Percentiles rank a stretch among this genome's conserved stretches.
These are phyloP conservation scores for Nemania serpens DNA, from an alignment of 2,329 filamentous ascomycete genomes.

Conservation along the genomic window DNA sequence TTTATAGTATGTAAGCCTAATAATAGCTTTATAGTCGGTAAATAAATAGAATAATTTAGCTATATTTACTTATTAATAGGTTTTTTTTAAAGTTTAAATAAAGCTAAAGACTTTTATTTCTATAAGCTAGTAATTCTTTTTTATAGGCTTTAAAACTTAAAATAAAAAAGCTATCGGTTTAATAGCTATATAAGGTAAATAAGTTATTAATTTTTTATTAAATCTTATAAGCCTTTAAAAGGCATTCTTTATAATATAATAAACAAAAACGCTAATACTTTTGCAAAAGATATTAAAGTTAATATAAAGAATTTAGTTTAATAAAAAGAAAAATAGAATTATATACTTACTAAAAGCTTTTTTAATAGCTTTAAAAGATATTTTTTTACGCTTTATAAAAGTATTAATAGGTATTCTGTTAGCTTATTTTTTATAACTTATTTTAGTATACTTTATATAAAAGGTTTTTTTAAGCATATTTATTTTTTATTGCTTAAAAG, in stretches of 20 bases:
- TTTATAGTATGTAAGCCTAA: slow-evolving; percentile 7
- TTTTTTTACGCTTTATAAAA: background rate
- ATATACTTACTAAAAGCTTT: background rate
- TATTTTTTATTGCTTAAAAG: too few species aligned
- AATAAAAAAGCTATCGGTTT: background rate
- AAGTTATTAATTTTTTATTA: slow-evolving; percentile 9
- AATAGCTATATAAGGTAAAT: too few species aligned
- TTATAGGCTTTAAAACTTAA: background rate
- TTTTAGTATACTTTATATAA: slow-evolving; percentile 1
- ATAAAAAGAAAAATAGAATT: slow-evolving; percentile 3
- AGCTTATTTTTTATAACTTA: background rate
- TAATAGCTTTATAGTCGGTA: slow-evolving; percentile 12
- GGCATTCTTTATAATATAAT: slow-evolving; percentile 7
- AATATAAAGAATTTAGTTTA: background rate
- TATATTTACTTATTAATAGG: too few species aligned
- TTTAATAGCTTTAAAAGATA: slow-evolving; percentile 12
- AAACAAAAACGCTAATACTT: slow-evolving; percentile 8
- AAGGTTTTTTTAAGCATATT: too few species aligned
- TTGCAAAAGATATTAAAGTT: slow-evolving; percentile 12
- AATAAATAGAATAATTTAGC: slow-evolving; percentile 2
- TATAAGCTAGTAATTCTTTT: slow-evolving; percentile 11
- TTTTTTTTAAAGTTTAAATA: too few species aligned
- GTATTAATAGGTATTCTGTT: background rate
- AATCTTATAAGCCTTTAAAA: background rate
- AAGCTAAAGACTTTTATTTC: too few species aligned